phyloP scores from a whole-genome alignment of 2,329 filamentous ascomycete species.

The Cadophora luteo-olivacea region DNA sequence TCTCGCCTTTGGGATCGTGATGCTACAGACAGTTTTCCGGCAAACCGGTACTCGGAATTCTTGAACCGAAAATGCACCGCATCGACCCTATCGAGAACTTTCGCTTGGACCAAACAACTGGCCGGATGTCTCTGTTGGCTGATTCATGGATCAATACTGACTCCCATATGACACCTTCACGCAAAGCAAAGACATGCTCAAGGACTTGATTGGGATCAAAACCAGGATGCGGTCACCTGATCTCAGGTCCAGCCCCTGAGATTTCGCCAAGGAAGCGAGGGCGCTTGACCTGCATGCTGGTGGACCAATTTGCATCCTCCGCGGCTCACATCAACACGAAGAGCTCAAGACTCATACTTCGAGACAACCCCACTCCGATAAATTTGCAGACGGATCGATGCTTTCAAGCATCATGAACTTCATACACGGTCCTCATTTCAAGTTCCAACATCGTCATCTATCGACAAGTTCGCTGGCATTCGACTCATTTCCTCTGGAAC shows the following conservation, averaged over 20 bases:
- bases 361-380: neutral
- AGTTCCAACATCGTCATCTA: neutral
- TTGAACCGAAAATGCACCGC: neutral
- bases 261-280: neutral
- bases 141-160: too few species aligned
- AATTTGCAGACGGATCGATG: neutral
- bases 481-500: conserved; percentile 6
- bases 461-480: neutral
- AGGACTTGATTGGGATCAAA: neutral
- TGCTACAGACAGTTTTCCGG: neutral
- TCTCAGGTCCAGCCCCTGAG: neutral
- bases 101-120: neutral
- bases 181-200: too few species aligned
- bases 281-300: neutral
- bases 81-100: neutral
- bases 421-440: neutral
- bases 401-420: neutral
- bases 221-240: neutral
- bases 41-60: neutral
- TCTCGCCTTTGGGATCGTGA: neutral
- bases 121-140: neutral
- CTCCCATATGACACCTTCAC: too few species aligned
- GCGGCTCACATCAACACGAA: conserved; percentile 8
- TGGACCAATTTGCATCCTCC: neutral
- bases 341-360: neutral